Evolutionary conservation across 2,329 filamentous ascomycete genomes (phyloP).

Genomic region (Colletotrichum siamense): DNA sequence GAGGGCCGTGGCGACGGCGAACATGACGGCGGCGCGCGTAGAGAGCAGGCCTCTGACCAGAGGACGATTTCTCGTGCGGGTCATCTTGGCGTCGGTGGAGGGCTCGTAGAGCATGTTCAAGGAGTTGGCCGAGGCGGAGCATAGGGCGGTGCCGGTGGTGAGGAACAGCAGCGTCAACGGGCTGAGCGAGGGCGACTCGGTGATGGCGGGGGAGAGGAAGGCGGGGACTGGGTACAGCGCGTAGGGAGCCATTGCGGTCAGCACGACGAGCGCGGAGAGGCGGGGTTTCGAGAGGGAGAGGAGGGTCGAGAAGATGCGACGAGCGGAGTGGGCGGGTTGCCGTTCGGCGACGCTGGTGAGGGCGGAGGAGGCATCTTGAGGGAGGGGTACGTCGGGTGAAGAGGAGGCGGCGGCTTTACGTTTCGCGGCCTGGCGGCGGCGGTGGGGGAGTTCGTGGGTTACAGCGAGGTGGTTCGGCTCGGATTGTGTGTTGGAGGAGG

Average conservation of each 20-base stretch:
- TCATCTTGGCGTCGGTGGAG: constrained; percentile 90
- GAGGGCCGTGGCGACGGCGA: constrained; percentile 76
- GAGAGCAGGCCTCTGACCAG: constrained; percentile 83
- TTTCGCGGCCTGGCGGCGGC: constrained; percentile 21
- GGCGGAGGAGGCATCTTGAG: constrained; percentile 59
- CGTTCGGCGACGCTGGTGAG: constrained; percentile 58
- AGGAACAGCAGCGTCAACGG: constrained; percentile 92
- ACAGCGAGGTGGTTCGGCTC: background rate
- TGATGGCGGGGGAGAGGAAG: constrained; percentile 72
- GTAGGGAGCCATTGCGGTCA: constrained; percentile 90
- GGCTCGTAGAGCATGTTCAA: constrained; percentile 98
- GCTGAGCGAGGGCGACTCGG: constrained; percentile 79
- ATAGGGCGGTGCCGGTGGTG: constrained; percentile 86
- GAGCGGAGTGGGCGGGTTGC: constrained; percentile 56
- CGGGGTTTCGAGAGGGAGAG: constrained; percentile 96
- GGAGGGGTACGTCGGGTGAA: constrained; percentile 36
- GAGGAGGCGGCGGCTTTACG: constrained; percentile 10
- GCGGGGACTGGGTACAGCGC: constrained; percentile 91
- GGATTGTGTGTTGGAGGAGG: background rate
- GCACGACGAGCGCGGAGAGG: constrained; percentile 87
- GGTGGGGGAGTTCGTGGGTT: constrained; percentile 20
- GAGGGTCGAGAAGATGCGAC: constrained; percentile 77
- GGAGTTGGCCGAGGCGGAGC: constrained; percentile 89
- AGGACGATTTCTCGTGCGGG: constrained; percentile 87
- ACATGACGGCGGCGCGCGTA: constrained; percentile 73